phyloP scores from a whole-genome alignment of 176 grass and related monocot species.

The Oryza brachyantha region DNA sequence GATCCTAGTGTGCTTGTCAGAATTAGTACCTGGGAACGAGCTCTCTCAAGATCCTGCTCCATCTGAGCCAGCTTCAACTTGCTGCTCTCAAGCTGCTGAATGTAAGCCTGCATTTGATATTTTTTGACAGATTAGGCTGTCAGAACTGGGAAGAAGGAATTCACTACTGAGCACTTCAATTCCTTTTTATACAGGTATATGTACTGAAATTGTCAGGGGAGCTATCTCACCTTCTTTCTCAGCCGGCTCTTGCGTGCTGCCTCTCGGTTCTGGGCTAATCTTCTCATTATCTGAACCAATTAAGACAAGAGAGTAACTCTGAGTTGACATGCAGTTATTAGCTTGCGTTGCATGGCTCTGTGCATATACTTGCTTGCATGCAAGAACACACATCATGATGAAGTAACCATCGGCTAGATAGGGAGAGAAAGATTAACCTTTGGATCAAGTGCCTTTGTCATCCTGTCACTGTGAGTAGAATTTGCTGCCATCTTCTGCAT shows the following conservation, averaged over 20 bases:
- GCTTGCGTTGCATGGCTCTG: conserved; percentile 5
- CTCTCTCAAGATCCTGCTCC: conserved; percentile 80
- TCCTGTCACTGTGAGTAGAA: conserved; percentile 41
- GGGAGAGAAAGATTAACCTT: conserved; percentile 38
- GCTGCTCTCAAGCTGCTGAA: conserved; percentile 81
- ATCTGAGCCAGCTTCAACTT: conserved; percentile 72
- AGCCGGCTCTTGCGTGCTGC: conserved; percentile 87
- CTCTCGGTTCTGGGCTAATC: conserved; percentile 90
- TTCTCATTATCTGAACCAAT: conserved; percentile 56
- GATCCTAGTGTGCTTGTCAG: too few species aligned
- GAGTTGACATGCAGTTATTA: background rate
- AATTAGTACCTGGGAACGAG: conserved; percentile 60
- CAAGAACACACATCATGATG: background rate
- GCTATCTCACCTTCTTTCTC: conserved; percentile 64
- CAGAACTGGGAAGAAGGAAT: background rate
- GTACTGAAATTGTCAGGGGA: background rate
- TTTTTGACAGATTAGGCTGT: conserved; percentile 12
- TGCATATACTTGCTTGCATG: background rate
- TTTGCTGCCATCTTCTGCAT: conserved; percentile 50
- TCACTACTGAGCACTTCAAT: background rate
- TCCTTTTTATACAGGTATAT: background rate
- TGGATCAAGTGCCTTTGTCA: conserved; percentile 59
- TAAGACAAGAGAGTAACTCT: too few species aligned
- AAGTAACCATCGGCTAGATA: background rate
- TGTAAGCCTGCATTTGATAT: conserved; percentile 51